Evolutionary conservation across 495 filamentous ascomycete species (phyloP).

Genomic region (Achaetomiella virescens): DNA sequence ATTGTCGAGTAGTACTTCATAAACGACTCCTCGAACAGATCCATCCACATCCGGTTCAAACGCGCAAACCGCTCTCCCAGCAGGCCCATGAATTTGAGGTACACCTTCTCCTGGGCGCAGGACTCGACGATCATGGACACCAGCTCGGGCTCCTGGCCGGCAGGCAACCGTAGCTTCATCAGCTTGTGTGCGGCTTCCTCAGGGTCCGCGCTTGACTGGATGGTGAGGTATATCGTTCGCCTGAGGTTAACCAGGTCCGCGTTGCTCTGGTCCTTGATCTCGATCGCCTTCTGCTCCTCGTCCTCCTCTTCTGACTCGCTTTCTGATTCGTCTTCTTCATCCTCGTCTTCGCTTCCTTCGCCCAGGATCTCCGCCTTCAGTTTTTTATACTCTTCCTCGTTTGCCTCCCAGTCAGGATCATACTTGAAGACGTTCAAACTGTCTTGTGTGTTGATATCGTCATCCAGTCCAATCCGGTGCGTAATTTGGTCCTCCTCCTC

Average conservation of each 20-base stretch:
- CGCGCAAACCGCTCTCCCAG: slow-evolving; percentile 93
- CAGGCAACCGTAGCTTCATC: slow-evolving; percentile 82
- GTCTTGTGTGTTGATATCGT: slow-evolving; percentile 77
- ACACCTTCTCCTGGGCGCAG: slow-evolving; percentile 90
- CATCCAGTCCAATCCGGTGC: slow-evolving; percentile 70
- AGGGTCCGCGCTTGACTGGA: slow-evolving; percentile 90
- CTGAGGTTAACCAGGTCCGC: slow-evolving; percentile 90
- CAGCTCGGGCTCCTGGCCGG: slow-evolving; percentile 83
- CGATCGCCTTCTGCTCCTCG: slow-evolving; percentile 61
- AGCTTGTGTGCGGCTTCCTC: slow-evolving; percentile 95
- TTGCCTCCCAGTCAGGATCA: slow-evolving; percentile 80
- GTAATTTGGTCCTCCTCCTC: slow-evolving; percentile 98
- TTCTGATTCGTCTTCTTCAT: slow-evolving; percentile 65
- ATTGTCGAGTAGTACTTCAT: slow-evolving; percentile 94
- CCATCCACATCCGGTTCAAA: slow-evolving; percentile 89
- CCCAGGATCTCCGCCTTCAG: slow-evolving; percentile 91
- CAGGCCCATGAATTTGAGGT: slow-evolving; percentile 91
- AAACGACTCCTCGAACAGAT: slow-evolving; percentile 83
- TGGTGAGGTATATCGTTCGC: slow-evolving; percentile 91
- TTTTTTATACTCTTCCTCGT: slow-evolving; percentile 83
- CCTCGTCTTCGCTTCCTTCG: slow-evolving; percentile 74
- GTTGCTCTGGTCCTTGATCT: slow-evolving; percentile 97
- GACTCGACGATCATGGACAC: slow-evolving; percentile 96
- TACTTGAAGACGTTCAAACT: slow-evolving; percentile 91
- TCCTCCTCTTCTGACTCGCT: slow-evolving; percentile 75